Evolutionary conservation across 805 yeast genomes (phyloP).

Genomic region (Candida coleopterorum): DNA sequence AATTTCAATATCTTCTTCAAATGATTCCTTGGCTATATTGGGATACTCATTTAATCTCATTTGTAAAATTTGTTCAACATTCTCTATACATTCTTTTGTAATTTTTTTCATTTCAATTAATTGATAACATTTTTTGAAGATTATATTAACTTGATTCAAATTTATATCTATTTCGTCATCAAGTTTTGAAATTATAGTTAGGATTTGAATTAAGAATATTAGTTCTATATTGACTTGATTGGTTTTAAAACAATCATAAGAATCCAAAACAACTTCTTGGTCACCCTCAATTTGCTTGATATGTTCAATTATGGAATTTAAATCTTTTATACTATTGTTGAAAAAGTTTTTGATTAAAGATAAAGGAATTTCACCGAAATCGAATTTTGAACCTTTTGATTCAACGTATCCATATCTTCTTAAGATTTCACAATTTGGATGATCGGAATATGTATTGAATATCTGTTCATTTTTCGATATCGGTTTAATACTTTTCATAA

Average conservation of each 20-base stretch:
- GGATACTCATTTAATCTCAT: slow-evolving; percentile 48
- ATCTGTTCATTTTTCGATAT: slow-evolving; percentile 70
- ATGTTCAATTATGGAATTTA: slow-evolving; percentile 33
- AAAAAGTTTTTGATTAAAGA: slow-evolving; percentile 36
- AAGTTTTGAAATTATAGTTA: slow-evolving; percentile 32
- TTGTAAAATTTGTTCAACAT: slow-evolving; percentile 29
- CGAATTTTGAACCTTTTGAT: slow-evolving; percentile 61
- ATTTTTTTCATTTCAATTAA: slow-evolving; percentile 48
- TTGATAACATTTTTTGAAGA: slow-evolving; percentile 57
- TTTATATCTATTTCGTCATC: slow-evolving; percentile 9
- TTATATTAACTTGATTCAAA: slow-evolving; percentile 35
- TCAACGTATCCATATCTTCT: slow-evolving; percentile 93
- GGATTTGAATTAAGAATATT: slow-evolving; percentile 47
- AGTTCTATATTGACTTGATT: slow-evolving; percentile 61
- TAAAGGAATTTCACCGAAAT: slow-evolving; percentile 72
- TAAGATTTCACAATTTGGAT: slow-evolving; percentile 85
- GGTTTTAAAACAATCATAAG: slow-evolving; percentile 57
- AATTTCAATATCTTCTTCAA: slow-evolving; percentile 4
- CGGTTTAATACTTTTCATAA: slow-evolving; percentile 64
- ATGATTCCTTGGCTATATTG: slow-evolving; percentile 18
- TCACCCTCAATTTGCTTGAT: slow-evolving; percentile 19
- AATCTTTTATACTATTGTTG: slow-evolving; percentile 18
- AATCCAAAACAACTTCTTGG: slow-evolving; percentile 36
- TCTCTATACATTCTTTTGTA: slow-evolving; percentile 32
- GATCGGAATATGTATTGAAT: slow-evolving; percentile 85